Evolutionary conservation across 148 eudicot genomes (phyloP).

Genomic region (Rhododendron vialii): DNA sequence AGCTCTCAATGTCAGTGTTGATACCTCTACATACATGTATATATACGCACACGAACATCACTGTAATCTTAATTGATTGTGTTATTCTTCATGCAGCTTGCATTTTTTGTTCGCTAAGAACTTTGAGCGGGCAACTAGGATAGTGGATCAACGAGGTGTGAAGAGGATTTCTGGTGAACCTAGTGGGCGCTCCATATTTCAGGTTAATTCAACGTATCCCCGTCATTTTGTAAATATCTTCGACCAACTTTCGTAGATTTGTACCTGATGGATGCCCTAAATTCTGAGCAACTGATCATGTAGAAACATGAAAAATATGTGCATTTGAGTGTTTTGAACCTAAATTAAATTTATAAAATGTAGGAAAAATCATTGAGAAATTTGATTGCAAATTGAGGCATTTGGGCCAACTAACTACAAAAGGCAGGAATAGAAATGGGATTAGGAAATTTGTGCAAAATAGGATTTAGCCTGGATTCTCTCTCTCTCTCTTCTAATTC

Average conservation of each 20-base stretch:
- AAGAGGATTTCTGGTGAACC: slow-evolving; percentile 61
- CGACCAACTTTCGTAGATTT: not conserved
- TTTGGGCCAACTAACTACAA: not conserved
- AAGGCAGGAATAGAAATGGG: not conserved
- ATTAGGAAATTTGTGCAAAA: not conserved
- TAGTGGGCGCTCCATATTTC: slow-evolving; percentile 76
- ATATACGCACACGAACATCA: not conserved
- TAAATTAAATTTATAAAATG: not conserved
- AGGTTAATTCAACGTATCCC: slow-evolving; percentile 34
- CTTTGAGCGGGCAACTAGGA: slow-evolving; percentile 78
- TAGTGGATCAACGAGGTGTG: slow-evolving; percentile 81
- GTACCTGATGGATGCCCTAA: not conserved
- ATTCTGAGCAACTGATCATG: not conserved
- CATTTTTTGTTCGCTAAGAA: slow-evolving; percentile 83
- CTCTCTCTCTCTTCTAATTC: not conserved
- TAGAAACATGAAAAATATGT: not conserved
- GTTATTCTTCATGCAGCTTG: slow-evolving; percentile 36
- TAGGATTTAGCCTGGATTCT: not conserved
- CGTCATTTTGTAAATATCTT: not conserved
- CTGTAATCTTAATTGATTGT: not conserved
- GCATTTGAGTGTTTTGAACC: not conserved
- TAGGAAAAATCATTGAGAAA: not conserved
- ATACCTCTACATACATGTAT: not conserved
- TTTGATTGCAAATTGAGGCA: not conserved
- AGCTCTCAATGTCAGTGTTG: slow-evolving; percentile 60